phyloP scores from a whole-genome alignment of 192 early-diverging fungal species.

The Jimgerdemannia lactiflua region DNA sequence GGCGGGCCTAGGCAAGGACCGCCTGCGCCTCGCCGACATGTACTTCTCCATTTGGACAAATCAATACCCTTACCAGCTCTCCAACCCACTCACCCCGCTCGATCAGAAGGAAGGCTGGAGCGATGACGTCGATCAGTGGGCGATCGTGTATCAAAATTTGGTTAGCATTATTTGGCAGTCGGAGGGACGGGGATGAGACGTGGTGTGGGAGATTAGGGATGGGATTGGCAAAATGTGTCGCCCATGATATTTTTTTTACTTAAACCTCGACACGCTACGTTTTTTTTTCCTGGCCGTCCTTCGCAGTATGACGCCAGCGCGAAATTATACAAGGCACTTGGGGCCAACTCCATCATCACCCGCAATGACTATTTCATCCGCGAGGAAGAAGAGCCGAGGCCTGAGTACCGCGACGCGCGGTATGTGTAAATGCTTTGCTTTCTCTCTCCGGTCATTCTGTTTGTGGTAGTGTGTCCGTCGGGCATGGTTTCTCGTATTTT shows the following conservation, averaged over 20 bases:
- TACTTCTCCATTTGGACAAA: constrained; percentile 62
- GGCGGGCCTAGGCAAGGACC: constrained; percentile 41
- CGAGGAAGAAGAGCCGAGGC: constrained; percentile 36
- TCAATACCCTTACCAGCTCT: constrained; percentile 55
- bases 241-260: too few species aligned
- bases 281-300: too few species aligned
- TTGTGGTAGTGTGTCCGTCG: too few species aligned
- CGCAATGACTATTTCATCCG: constrained; percentile 46
- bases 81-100: constrained; percentile 40
- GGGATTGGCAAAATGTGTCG: too few species aligned
- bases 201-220: too few species aligned
- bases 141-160: constrained; percentile 44
- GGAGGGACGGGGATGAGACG: too few species aligned
- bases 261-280: too few species aligned
- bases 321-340: constrained; percentile 38
- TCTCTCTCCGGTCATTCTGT: too few species aligned
- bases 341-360: constrained; percentile 17
- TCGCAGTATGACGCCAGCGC: constrained; percentile 45
- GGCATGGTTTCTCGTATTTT: too few species aligned
- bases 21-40: constrained; percentile 41
- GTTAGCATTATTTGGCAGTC: constrained; percentile 7
- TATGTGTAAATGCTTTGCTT: constrained; percentile 2
- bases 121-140: constrained; percentile 44
- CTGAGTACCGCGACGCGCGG: constrained; percentile 41
- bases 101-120: constrained; percentile 41